phyloP scores from a whole-genome alignment of 2,329 filamentous ascomycete genomes.

The Zymoseptoria brevis region DNA sequence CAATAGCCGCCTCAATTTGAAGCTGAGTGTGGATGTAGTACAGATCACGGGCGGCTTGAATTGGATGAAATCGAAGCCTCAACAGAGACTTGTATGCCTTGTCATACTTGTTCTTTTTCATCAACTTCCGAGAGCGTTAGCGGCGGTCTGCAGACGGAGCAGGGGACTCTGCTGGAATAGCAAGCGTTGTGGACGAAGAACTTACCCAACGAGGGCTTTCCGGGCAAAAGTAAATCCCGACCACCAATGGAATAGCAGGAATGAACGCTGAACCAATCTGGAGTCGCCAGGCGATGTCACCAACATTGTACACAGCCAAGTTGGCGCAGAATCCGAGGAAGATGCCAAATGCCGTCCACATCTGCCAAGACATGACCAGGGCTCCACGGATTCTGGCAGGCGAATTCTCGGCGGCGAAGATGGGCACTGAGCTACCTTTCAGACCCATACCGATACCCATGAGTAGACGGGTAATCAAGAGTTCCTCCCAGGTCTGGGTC shows the following conservation, averaged over 20 bases:
- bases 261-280: conserved; percentile 42
- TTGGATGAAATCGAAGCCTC: conserved; percentile 39
- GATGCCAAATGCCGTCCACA: conserved; percentile 44
- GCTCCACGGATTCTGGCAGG: conserved; percentile 49
- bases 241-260: conserved; percentile 33
- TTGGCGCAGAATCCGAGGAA: conserved; percentile 38
- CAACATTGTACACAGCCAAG: conserved; percentile 34
- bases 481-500: conserved; percentile 46
- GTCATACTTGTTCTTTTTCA: conserved; percentile 39
- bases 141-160: not conserved
- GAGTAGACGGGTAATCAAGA: conserved; percentile 32
- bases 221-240: not conserved
- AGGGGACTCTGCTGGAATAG: conserved; percentile 11
- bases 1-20: conserved; percentile 19
- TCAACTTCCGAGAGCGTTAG: conserved; percentile 20
- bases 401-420: conserved; percentile 49
- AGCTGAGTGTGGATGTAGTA: conserved; percentile 41
- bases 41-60: conserved; percentile 49
- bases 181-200: conserved; percentile 35
- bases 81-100: conserved; percentile 45
- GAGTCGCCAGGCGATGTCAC: conserved; percentile 36
- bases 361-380: conserved; percentile 49
- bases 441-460: conserved; percentile 39
- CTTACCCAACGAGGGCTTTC: not conserved
- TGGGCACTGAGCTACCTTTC: conserved; percentile 38